Evolutionary conservation across 1,284 basidiomycete genomes (phyloP), one percentile per base, ranked within the genome.

Genomic region (Puccinia horiana): DNA sequence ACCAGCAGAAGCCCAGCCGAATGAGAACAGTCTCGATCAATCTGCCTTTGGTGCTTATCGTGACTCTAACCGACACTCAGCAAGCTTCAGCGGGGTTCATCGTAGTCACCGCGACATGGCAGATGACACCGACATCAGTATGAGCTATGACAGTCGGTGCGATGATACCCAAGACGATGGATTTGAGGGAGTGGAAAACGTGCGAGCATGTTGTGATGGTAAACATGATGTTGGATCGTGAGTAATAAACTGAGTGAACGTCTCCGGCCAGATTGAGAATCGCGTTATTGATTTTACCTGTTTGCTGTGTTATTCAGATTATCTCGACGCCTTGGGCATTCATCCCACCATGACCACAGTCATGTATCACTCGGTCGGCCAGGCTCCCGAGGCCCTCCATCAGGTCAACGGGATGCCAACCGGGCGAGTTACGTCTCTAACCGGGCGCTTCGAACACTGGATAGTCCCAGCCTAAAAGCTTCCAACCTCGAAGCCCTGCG

Each of bases 101-200:
- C n/a, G 49, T 20, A 93, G 94, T 61, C 90, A 94, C n/a, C 92
- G 94, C 65, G 85, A 89, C 79, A 82, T 88, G 40, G 86, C 88
- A 16, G 84, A 86, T 32, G 78, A 85, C 40, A 85, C 86, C 0
- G 86, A 86, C 70, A 61, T 86, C 83, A 86, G 86, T 84, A 84
- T 86, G 56, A 81, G 78, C 65, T 81, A 81, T 63, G 78, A 81
- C 63, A 81, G 78, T 61, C 84, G 86, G n/a, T 86, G 86, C 85
- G 94, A 93, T 61, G 90, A 90, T 29, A 88, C 92, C 85, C 92
- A 91, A 12, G 93, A 94, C 84, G 92, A 92, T 74, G 74, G 74
- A n/a, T 99, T 92, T 86, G 96, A 98, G 85, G 96, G 95, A 0
- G 86, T 99, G 69, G 96, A 98, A 88, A 96, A 97, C 85, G 94